These are phyloP conservation scores for Colletotrichum destructivum DNA, from an alignment of 2,329 filamentous ascomycete genomes.

Conservation along the genomic window DNA sequence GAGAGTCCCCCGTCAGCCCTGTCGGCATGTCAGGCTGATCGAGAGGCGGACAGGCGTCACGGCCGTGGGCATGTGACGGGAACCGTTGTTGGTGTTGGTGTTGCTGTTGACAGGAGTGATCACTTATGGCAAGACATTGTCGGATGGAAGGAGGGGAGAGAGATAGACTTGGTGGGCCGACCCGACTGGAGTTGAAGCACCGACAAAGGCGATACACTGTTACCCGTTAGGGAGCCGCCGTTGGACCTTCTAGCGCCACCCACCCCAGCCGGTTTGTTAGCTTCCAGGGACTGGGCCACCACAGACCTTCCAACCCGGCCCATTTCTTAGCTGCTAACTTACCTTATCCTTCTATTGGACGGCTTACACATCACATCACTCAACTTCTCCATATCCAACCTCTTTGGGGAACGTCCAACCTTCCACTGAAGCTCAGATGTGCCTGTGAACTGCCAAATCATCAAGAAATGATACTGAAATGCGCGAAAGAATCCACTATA, in stretches of 20 bases:
- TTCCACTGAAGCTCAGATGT: not conserved
- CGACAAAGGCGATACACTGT: not conserved
- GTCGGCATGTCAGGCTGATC: conserved; percentile 27
- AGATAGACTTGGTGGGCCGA: not conserved
- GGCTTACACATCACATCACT: not conserved
- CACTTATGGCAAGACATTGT: not conserved
- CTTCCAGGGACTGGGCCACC: not conserved
- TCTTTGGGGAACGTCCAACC: not conserved
- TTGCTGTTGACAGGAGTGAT: not conserved
- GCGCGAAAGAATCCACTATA: not conserved
- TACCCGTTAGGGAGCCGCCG: too few relatives aligned
- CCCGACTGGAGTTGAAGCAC: not conserved
- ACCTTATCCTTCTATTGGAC: not conserved
- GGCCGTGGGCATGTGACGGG: not conserved
- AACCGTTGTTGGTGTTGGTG: not conserved
- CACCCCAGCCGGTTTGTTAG: too few relatives aligned
- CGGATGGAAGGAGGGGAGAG: not conserved
- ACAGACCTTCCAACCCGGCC: conserved; percentile 10
- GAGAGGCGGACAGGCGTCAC: conserved; percentile 20
- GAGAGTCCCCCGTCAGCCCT: conserved; percentile 11
- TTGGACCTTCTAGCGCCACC: not conserved
- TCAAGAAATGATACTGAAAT: not conserved
- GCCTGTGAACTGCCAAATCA: not conserved
- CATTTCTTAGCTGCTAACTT: not conserved
- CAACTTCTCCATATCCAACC: not conserved